Percentiles rank a stretch among this genome's conserved stretches.
Conservation (phyloP, 2,329 filamentous ascomycete genomes). For the Hymenoscyphus albidus region DNA sequence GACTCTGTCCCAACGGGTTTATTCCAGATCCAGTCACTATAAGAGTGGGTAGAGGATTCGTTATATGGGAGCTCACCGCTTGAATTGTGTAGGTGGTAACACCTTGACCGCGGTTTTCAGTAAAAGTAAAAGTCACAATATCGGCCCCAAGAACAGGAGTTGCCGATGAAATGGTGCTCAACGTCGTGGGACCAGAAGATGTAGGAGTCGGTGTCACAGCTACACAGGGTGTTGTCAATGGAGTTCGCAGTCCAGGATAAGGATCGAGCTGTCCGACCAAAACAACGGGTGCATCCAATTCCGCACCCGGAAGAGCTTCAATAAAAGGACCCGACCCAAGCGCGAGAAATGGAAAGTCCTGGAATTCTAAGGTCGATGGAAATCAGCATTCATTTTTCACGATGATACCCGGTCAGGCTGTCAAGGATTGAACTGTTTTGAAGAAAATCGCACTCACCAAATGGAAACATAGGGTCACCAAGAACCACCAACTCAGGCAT, state of each 20-base stretch:
- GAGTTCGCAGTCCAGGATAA: slow-evolving; percentile 22
- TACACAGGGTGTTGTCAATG: slow-evolving; percentile 11
- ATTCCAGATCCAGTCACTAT: slow-evolving; percentile 10
- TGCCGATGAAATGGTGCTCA: not conserved
- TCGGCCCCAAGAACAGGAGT: slow-evolving; percentile 4
- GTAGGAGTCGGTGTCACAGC: slow-evolving; percentile 7
- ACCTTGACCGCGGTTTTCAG: slow-evolving; percentile 8
- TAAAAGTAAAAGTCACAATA: slow-evolving; percentile 12
- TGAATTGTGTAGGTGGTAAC: slow-evolving; percentile 10
- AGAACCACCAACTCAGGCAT: slow-evolving; percentile 40
- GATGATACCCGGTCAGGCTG: not conserved
- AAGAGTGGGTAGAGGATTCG: slow-evolving; percentile 9
- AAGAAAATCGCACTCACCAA: not conserved
- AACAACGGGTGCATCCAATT: slow-evolving; percentile 2
- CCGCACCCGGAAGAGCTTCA: slow-evolving; percentile 18
- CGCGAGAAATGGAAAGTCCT: slow-evolving; percentile 34
- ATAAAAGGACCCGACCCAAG: slow-evolving; percentile 33
- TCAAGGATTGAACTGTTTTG: not conserved
- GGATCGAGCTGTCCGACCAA: slow-evolving; percentile 39
- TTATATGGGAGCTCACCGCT: slow-evolving; percentile 12
- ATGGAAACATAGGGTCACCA: slow-evolving; percentile 31
- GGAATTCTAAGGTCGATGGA: slow-evolving; percentile 33
- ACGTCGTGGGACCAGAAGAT: not conserved
- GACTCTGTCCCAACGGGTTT: slow-evolving; percentile 7
- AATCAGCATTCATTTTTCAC: not conserved